Evolutionary conservation across 345 rosid species (phyloP), one percentile per base, ranked within the genome.

Genomic region (Aethionema arabicum): DNA sequence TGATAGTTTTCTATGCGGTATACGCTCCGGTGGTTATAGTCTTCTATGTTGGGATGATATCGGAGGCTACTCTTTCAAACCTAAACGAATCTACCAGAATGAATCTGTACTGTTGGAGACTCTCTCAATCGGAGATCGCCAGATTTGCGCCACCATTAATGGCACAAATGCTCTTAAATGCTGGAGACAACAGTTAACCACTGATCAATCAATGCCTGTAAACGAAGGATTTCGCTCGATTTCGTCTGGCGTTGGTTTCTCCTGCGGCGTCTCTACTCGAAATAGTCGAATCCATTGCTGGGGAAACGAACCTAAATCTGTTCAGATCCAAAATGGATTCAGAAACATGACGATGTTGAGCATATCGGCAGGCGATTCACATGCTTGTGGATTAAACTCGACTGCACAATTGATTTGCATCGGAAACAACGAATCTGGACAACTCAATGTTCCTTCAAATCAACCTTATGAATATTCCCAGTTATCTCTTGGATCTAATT

Each of bases 371-470:
- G 99, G 99, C 5, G 80, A 70, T 12, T 78, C 78, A 1, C 97
- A 90, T 74, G 87, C 77, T 7, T 93, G 99, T 45, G 99, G 99
- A 3, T 40, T 84, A 45, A 82, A 82, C 66, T 38, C 74, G 2
- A 50, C 70, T 10, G 97, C 95, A 16, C 67, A 65, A 38, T 56
- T 85, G 31, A 64, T 84, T 40, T 93, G 99, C 62, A 42, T 31
- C 29, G 99, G 96, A 11, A 37, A 53, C 11, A 84, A 90, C 53
- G 59, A 33, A 3, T 65, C 58, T 4, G 96, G 95, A 7, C 90
- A 87, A 62, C 67, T 90, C 16, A 59, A 77, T 32, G 65, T 79
- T 71, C 91, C 91, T 8, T 32, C 41, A 7, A 72, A 77, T 52
- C 59, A 62, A 6, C 38, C 77, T 0, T 29, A 29, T 11, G 77